Percentiles rank a stretch among this genome's conserved stretches.
Evolutionary conservation across 345 rosid species (phyloP).

Genomic region (Acer negundo): DNA sequence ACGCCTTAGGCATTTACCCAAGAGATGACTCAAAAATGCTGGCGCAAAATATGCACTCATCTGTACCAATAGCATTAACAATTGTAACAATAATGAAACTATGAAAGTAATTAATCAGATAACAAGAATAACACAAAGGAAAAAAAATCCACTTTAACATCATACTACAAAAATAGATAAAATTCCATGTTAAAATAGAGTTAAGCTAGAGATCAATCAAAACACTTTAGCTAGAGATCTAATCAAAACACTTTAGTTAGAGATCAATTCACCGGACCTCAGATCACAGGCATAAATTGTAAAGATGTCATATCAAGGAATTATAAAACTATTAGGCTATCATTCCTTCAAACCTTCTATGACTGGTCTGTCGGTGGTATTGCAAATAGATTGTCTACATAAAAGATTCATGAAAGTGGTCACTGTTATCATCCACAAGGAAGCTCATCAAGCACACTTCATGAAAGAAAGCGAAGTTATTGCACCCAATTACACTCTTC

Average conservation of each 20-base stretch:
- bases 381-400: not conserved
- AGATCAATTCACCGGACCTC: not conserved
- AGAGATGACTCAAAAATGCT: constrained; percentile 81
- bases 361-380: no score
- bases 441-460: not conserved
- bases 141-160: not conserved
- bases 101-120: not conserved
- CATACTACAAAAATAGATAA: constrained; percentile 1
- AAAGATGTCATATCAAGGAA: not conserved
- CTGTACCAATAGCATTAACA: constrained; percentile 36
- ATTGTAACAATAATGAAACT: not conserved
- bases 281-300: not conserved
- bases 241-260: not conserved
- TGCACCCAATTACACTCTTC: not conserved
- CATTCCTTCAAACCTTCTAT: no score
- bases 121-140: not conserved
- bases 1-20: constrained; percentile 80
- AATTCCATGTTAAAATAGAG: not conserved
- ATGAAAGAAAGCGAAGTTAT: not conserved
- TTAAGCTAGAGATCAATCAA: no score
- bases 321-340: not conserved
- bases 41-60: constrained; percentile 98
- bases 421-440: not conserved
- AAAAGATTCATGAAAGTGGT: not conserved
- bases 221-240: not conserved